These are phyloP conservation scores for Fonsecaea monophora DNA, from an alignment of 2,329 filamentous ascomycete species.

Conservation along the genomic window DNA sequence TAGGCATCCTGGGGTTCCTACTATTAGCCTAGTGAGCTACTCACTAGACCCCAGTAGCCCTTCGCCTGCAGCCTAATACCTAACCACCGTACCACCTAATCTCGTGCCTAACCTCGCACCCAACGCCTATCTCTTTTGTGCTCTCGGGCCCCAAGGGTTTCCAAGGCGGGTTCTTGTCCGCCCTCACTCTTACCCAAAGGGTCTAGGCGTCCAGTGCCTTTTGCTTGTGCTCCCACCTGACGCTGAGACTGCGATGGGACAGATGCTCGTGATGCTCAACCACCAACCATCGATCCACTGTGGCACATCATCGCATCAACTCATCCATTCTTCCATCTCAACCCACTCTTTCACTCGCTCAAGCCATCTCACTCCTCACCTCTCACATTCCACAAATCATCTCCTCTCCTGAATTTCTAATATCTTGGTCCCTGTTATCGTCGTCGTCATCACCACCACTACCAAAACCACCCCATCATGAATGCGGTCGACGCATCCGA, in stretches of 20 bases:
- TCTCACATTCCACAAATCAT: constrained; percentile 4
- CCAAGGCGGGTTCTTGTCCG: no score
- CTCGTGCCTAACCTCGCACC: background rate
- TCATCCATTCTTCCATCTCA: background rate
- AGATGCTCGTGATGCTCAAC: background rate
- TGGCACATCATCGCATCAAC: no score
- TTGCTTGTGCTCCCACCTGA: background rate
- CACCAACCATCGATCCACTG: no score
- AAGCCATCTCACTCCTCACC: constrained; percentile 5
- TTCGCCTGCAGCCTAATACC: background rate
- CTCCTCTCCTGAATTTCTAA: background rate
- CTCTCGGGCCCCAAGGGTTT: no score
- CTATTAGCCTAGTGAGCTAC: no score
- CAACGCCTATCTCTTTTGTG: no score
- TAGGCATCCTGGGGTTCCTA: no score
- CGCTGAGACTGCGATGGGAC: no score
- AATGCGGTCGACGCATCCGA: constrained; percentile 69
- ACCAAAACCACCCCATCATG: constrained; percentile 54
- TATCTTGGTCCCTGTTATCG: constrained; percentile 1
- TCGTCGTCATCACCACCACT: constrained; percentile 6
- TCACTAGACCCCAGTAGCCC: no score
- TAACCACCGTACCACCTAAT: background rate
- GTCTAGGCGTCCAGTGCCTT: background rate
- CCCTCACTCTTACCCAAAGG: no score
- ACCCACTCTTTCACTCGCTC: constrained; percentile 1